phyloP scores from a whole-genome alignment of 495 filamentous ascomycete genomes.

The Aspergillus egyptiacus region DNA sequence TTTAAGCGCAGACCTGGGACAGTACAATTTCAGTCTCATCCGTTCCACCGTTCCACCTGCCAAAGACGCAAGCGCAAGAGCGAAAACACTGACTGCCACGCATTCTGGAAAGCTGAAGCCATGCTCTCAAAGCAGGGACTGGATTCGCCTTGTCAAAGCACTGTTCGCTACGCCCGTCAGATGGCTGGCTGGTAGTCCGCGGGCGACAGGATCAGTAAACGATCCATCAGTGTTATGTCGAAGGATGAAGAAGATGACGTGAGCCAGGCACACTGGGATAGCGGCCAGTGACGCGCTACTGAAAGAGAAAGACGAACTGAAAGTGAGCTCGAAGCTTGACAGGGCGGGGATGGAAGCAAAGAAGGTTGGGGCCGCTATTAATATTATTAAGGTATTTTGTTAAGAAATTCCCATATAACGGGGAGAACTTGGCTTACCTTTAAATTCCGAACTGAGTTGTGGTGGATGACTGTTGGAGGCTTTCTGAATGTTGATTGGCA shows the following conservation, averaged over 20 bases:
- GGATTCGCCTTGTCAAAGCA: conserved; percentile 37
- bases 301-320: neutral
- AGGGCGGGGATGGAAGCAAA: conserved; percentile 15
- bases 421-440: conserved; percentile 10
- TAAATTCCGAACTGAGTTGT: conserved; percentile 5
- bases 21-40: conserved; percentile 20
- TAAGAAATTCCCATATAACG: conserved; percentile 19
- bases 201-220: conserved; percentile 32
- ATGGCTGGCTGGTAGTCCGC: conserved; percentile 42
- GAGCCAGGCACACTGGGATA: neutral
- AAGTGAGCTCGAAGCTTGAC: conserved; percentile 6
- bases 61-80: conserved; percentile 1
- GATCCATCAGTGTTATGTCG: conserved; percentile 40
- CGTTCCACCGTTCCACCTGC: neutral
- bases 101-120: conserved; percentile 44
- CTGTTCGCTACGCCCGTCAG: conserved; percentile 51
- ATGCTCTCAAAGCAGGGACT: conserved; percentile 29
- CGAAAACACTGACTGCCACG: conserved; percentile 44
- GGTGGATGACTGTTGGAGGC: neutral
- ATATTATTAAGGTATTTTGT: conserved; percentile 21
- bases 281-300: conserved; percentile 3
- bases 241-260: conserved; percentile 4
- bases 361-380: conserved; percentile 20
- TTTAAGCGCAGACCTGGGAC: conserved; percentile 38
- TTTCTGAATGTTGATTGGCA: neutral